Base-by-base conservation (phyloP, 2,329 filamentous ascomycete genomes). In the Fusarium staphyleae region DNA sequence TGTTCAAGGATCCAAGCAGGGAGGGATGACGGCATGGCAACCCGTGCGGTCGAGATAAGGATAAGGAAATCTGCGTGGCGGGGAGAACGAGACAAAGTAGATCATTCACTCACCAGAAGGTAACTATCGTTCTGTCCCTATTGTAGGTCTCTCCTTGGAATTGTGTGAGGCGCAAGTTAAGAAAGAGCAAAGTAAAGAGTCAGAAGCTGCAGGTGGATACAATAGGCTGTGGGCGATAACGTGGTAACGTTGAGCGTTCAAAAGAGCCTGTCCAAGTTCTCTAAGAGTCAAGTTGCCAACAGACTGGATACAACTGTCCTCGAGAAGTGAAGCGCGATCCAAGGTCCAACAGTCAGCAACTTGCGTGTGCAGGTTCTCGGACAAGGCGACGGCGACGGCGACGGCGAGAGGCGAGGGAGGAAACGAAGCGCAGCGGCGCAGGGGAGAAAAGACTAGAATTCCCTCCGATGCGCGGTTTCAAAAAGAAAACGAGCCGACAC, bases 371-470 rank as follows among this genome's bases (percentile, higher is more conserved):
- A 51, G 62, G 34, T 47, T 60, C 57, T 60, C 57, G 24, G 39
- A 19, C 28, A 15, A 58, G 55, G 63, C 52, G 52, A 55, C 41
- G 47, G 58, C 52, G 52, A 55, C 41, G 47, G 58, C 52, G 46
- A 58, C 48, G 49, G 60, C 58, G 63, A 65, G 35, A 42, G 37
- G 50, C 58, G 55, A n/a, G n/a, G n/a, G n/a, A n/a, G 42, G 37
- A 33, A 60, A 29, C 37, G 34, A 54, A 62, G 49, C 49, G 42
- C 39, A 62, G 42, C 46, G 52, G 36, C 29, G 40, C 43, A 45
- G 58, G 48, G 58, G 45, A 40, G 55, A 54, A 28, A 51, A 44
- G 46, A 46, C 50, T 33, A 62, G 43, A 57, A 48, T 40, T 51
- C 43, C 47, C 46, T 55, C 44, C 39, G 48, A 58, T 52, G 45